These are phyloP conservation scores for Protomyces inouyei DNA, from an alignment of 1,139 yeast genomes.

Conservation along the genomic window DNA sequence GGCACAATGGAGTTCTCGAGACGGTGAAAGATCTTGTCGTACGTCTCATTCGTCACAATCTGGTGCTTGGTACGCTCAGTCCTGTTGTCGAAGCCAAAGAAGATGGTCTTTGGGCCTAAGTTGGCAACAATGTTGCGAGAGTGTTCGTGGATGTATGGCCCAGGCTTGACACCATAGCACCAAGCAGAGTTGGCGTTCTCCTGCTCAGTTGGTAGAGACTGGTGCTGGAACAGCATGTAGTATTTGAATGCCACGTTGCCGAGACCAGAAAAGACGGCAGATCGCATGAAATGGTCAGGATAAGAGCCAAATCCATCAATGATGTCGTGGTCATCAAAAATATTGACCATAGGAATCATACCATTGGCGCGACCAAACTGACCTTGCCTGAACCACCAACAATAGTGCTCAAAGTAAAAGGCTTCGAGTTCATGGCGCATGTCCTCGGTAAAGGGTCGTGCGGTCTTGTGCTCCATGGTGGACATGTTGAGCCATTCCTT, in stretches of 20 bases:
- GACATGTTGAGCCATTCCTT: constrained; percentile 57
- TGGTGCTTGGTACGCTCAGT: constrained; percentile 70
- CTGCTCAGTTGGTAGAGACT: constrained; percentile 36
- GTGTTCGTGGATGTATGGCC: constrained; percentile 61
- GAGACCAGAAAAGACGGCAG: constrained; percentile 60
- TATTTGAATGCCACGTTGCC: constrained; percentile 79
- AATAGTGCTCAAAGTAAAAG: constrained; percentile 67
- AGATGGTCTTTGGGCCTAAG: constrained; percentile 65
- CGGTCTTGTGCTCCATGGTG: constrained; percentile 13
- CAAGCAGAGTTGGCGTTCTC: constrained; percentile 38
- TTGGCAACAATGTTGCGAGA: constrained; percentile 67
- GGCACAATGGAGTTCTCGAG: constrained; percentile 49
- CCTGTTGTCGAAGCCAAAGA: constrained; percentile 82
- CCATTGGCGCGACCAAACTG: constrained; percentile 72
- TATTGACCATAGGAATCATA: constrained; percentile 75
- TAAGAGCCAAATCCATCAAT: constrained; percentile 96
- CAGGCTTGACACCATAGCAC: constrained; percentile 42
- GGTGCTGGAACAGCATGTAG: constrained; percentile 90
- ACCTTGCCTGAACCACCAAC: constrained; percentile 83
- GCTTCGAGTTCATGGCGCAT: constrained; percentile 54
- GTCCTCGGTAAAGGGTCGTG: constrained; percentile 41
- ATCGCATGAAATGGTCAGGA: constrained; percentile 64
- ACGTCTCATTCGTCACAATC: constrained; percentile 53
- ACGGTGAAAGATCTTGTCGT: constrained; percentile 55
- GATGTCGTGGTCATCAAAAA: constrained; percentile 60